Base-by-base conservation (phyloP, 352 stramenopile species). In the Saprolegnia diclina region DNA sequence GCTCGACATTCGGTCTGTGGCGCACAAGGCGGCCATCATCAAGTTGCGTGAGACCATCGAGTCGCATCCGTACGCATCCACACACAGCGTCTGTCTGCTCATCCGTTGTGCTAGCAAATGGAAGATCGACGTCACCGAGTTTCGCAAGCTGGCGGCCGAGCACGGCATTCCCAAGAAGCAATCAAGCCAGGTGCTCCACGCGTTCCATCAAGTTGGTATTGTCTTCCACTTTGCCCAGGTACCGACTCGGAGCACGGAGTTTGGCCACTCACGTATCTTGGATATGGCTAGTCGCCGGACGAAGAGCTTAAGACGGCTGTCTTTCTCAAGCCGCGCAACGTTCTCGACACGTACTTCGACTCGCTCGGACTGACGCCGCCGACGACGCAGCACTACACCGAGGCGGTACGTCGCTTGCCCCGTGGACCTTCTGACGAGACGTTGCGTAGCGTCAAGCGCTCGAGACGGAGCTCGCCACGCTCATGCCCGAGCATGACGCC, bases 91-190 rank as follows among this genome's bases (percentile, higher is more conserved):
- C 32, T 42, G 9, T 46, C 16, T 22, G 24, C 6, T 50, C 19
- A 18, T 54, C 24, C 44, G 10, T 13, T 65, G 16, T 44, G 19
- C 52, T 59, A 88, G 80, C 82, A 66, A 66, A 42, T 66, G 57
- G 57, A 66, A 66, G 38, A 66, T 66, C n/a, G 57, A 66, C 44
- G 26, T 66, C 13, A 22, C 57, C 57, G 57, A 92, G 45, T 94
- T 90, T 64, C 75, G 89, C 29, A 70, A 81, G 50, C 74, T 91
- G 76, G 90, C 83, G 42, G 72, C 76, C 19, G 80, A 90, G 14
- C 76, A 79, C n/a, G 86, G 86, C 24, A 92, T 94, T 69, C 80
- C 83, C 6, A 91, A 92, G 75, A 94, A 92, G 73, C 83, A 94
- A 70, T 82, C 86, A 16, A 73, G 77, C 0, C 82, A 92, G 65